A percentile compares a stretch with the other conserved stretches of the same genome.
Evolutionary conservation across 139 green algal species (phyloP).

Genomic region (Coccomyxa sp.): DNA sequence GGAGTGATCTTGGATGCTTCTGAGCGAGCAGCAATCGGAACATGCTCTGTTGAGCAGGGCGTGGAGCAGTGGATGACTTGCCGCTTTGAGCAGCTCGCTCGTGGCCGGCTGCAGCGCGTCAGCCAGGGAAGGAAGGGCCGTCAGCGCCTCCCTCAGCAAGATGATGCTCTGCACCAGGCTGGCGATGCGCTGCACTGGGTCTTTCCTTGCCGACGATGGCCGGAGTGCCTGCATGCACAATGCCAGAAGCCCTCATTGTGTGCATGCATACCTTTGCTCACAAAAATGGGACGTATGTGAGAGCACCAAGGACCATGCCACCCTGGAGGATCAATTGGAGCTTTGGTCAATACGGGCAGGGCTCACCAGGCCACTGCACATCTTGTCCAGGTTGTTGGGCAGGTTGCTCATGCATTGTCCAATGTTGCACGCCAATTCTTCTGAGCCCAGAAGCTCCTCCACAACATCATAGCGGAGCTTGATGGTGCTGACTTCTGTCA

Average conservation of each 20-base stretch:
- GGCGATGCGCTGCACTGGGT: constrained; percentile 26
- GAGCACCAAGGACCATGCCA: too few species aligned
- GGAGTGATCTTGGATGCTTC: too few species aligned
- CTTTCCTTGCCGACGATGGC: not conserved
- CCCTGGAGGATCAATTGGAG: too few species aligned
- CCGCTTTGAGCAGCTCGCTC: constrained; percentile 29
- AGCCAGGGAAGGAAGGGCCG: constrained; percentile 33
- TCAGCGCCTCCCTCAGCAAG: constrained; percentile 45
- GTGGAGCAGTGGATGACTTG: not conserved
- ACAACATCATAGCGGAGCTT: constrained; percentile 51
- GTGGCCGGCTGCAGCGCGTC: constrained; percentile 27
- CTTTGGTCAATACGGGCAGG: too few species aligned
- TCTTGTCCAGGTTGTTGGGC: constrained; percentile 53
- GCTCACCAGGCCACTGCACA: not conserved
- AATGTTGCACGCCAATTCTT: constrained; percentile 19
- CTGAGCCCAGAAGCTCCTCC: constrained; percentile 37
- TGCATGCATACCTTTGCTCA: too few species aligned
- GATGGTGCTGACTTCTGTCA: constrained; percentile 69
- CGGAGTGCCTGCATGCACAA: not conserved
- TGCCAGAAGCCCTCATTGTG: too few species aligned
- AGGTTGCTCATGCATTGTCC: constrained; percentile 28
- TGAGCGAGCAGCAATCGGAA: too few species aligned
- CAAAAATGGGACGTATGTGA: too few species aligned
- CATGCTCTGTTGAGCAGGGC: too few species aligned
- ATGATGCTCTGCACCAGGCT: constrained; percentile 44